A percentile compares a stretch with the other conserved stretches of the same genome.
Conservation (phyloP, 2,329 filamentous ascomycete genomes). For the Alternaria panax region DNA sequence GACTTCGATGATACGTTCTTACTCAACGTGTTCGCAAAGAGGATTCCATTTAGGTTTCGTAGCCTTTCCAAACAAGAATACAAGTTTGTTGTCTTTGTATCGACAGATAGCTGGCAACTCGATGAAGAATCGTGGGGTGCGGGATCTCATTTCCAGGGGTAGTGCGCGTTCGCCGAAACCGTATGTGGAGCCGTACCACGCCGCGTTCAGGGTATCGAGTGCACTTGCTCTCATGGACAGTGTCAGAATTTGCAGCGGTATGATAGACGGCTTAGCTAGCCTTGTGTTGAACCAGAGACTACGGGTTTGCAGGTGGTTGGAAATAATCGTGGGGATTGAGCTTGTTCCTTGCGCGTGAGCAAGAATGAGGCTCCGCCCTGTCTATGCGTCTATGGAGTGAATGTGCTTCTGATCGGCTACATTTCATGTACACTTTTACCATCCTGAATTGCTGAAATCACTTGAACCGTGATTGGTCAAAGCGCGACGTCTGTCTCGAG, state of each 20-base stretch:
- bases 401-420: neutral
- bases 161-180: conserved; percentile 9
- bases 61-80: neutral
- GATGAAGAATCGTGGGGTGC: conserved; percentile 2
- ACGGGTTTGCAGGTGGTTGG: neutral
- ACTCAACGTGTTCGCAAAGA: conserved; percentile 1
- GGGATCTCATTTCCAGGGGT: conserved; percentile 4
- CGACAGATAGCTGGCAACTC: conserved; percentile 6
- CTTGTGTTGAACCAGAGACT: neutral
- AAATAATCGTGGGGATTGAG: neutral
- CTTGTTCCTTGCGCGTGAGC: neutral
- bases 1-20: neutral
- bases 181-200: conserved; percentile 9
- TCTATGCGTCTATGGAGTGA: neutral
- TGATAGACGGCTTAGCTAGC: neutral
- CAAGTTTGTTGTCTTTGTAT: conserved; percentile 6
- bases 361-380: neutral
- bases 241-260: neutral
- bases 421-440: neutral
- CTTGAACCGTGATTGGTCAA: neutral
- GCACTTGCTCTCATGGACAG: neutral
- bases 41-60: neutral
- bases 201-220: neutral
- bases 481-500: neutral
- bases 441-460: neutral